Base-by-base conservation (phyloP, 495 filamentous ascomycete species). In the Chlorociboria aeruginascens region DNA sequence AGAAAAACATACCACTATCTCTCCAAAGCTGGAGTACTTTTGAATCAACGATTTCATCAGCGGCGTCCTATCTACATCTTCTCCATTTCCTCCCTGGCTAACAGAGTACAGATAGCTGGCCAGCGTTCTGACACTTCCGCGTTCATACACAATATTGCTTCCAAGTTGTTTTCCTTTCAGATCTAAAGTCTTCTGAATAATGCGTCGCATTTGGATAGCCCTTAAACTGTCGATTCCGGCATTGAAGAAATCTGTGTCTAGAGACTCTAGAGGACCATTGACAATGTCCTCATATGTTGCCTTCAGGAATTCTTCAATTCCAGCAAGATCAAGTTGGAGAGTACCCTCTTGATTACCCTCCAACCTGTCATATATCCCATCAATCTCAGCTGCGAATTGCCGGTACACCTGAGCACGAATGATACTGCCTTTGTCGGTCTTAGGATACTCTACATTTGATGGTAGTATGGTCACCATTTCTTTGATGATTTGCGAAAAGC, bases 391-490 rank as follows among this genome's bases (percentile, higher is more conserved):
- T 0, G 60, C 57, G 40, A 72, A 78, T 9, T 59, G 50, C 7
- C 51, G 38, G 51, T 78, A 74, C 3, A 76, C 64, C 28, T 71
- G 66, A 16, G 66, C 63, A 8, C 76, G 67, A 30, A 77, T 73
- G 48, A 80, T 66, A 0, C 71, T 75, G 0, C 74, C 74, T 53
- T 81, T 81, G 44, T 74, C 73, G 1, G 75, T 78, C 12, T 66
- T 64, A 7, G 69, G 63, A 36, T 70, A 73, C 4, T 63, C 57
- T 6, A 63, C 59, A 7, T 61, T 59, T 7, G 58, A 49, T 1
- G 68, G 61, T 28, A 71, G 47, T 1, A 72, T 45, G 9, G 62
- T 64, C 12, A 79, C 53, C 59, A 76, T 70, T 8, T 77, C 69
- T 33, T 59, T 61, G 3, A 67, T 61, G 16, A 79, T 73, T 45